Evolutionary conservation across 2,329 filamentous ascomycete species (phyloP).

Genomic region (Trichoderma sp.): DNA sequence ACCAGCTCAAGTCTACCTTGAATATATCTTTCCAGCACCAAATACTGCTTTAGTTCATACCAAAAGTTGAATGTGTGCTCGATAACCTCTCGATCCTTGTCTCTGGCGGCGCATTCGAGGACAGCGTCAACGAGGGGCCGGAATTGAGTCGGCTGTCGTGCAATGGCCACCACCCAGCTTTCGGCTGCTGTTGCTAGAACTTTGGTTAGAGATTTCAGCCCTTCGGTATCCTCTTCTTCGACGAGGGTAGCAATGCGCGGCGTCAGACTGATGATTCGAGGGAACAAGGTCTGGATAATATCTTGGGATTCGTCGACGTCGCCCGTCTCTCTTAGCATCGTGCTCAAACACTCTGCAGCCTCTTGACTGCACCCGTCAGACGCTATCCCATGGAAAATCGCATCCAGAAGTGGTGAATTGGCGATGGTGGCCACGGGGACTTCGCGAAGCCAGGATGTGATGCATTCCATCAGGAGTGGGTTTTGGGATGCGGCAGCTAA

Average conservation of each 20-base stretch:
- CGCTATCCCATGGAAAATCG: constrained; percentile 74
- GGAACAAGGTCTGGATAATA: constrained; percentile 79
- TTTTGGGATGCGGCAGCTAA: constrained; percentile 75
- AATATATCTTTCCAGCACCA: constrained; percentile 86
- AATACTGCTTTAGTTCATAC: constrained; percentile 97
- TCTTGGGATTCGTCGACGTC: constrained; percentile 89
- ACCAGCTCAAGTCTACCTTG: constrained; percentile 73
- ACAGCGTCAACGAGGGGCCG: constrained; percentile 82
- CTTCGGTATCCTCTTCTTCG: constrained; percentile 78
- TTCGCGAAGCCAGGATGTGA: constrained; percentile 94
- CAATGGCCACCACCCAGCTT: constrained; percentile 89
- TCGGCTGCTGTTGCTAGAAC: constrained; percentile 92
- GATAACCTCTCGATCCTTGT: constrained; percentile 87
- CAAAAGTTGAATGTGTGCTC: constrained; percentile 95
- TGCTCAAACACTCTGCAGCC: constrained; percentile 87
- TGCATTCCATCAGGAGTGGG: constrained; percentile 88
- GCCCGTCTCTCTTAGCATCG: constrained; percentile 85
- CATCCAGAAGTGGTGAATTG: constrained; percentile 77
- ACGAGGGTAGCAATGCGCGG: constrained; percentile 74
- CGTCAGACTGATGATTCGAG: constrained; percentile 71
- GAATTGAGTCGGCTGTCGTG: constrained; percentile 78
- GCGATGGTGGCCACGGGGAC: constrained; percentile 81
- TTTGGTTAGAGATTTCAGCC: constrained; percentile 83
- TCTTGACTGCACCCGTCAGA: constrained; percentile 78
- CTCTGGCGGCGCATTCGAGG: constrained; percentile 84